Evolutionary conservation across 441 rosid genomes (phyloP), one percentile per base, ranked within the genome.

Genomic region (Kokia cookei): DNA sequence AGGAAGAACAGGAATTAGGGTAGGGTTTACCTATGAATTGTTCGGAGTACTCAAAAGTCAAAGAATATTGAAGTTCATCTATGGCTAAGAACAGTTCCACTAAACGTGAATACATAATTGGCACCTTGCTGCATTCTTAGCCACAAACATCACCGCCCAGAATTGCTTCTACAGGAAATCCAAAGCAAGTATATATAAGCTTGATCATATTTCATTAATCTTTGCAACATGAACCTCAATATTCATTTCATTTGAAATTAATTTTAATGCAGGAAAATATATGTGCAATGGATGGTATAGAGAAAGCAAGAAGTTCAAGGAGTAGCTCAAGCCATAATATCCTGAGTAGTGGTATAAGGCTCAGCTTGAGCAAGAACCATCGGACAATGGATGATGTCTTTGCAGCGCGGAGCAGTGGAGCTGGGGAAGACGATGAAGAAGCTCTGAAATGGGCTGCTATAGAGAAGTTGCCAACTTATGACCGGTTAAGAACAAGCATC

Each of bases 361-460:
- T 85, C 67, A 87, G 79, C 78, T 55, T 87, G 35, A 90, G 95
- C 88, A 78, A 72, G 73, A 79, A 89, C 5, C 82, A 84, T 50
- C 82, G 87, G 87, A 75, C 79, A 60, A 68, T 91, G 77, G 98
- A 92, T n/a, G 91, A 86, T 10, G 76, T 83, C 29, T 75, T 91
- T 69, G 85, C 6, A 69, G 85, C 15, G 85, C 90, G 89, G 68
- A 85, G 74, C 40, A 82, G 86, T 2, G 72, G 76, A 3, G 72
- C 64, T 22, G 87, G 87, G 9, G 94, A 93, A 75, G 54, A 65
- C 2, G 69, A 43, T 0, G 54, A 65, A 24, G 98, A 93, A 73
- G 95, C 95, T 50, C 88, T 91, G 5, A 91, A 80, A 82, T 93
- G 98, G 98, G 97, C 97, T 3, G 95, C 97, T 15, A 89, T 93